Base-by-base conservation (phyloP, 1,284 basidiomycete genomes). In the Irpex lacteus region DNA sequence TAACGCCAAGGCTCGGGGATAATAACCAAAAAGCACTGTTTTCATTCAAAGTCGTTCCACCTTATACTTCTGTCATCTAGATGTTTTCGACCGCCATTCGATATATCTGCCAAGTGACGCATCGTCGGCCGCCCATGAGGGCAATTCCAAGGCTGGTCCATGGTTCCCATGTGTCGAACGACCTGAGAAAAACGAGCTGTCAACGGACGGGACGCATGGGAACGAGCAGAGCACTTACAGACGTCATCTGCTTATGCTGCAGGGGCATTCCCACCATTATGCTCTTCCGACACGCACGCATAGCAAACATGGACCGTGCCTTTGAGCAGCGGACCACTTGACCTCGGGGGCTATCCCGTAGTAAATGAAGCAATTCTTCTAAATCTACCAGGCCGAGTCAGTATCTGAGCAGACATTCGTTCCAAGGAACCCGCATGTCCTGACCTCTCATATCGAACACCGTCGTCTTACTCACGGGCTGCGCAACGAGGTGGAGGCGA, bases 121-220 rank as follows among this genome's bases (percentile, higher is more conserved):
- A 98, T 98, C 5, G 96, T 99, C 1, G 97, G 97, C 54, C 96
- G 81, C 3, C 96, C 96, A 73, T 98, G 96, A 2, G 97, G 96
- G 73, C 96, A 98, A 66, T 97, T 95, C 95, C 98, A 99, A 0
- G 96, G 98, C 72, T 98, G 95, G 70, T 98, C 94, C 81, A 99
- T 96, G 5, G 85, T 91, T 49, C 94, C 94, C 95, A 99, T 98
- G 75, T 98, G 94, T 57, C 85, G 84, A 1, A 99, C 81, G 63
- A 98, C 87, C 92, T 96, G 62, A 13, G 60, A 50, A 56, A 21
- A 52, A 44, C 69, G 54, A 49, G 36, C 50, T 64, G 64, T 61
- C 34, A 8, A 52, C 36, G 56, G 65, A 32, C 63, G 44, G 47
- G 36, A 36, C 64, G 34, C 53, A 40, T 59, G 57, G n/a, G 34